These are phyloP conservation scores for Chaetomiaceae sp. DNA, from an alignment of 2,329 filamentous ascomycete genomes.

Conservation along the genomic window DNA sequence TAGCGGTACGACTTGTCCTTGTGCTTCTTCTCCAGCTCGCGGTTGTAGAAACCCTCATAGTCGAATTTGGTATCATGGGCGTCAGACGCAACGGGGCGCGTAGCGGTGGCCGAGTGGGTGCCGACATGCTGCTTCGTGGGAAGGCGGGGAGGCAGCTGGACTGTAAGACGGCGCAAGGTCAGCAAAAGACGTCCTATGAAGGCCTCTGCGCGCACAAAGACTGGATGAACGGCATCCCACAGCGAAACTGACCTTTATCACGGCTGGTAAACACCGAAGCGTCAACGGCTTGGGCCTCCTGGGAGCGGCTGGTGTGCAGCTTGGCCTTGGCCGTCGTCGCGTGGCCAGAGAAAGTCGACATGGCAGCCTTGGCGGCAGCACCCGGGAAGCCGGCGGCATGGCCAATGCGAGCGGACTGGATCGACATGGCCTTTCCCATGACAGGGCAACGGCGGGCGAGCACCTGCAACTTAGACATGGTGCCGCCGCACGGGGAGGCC, in stretches of 20 bases:
- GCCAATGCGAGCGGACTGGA: slow-evolving; percentile 62
- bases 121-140: slow-evolving; percentile 16
- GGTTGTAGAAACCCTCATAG: slow-evolving; percentile 83
- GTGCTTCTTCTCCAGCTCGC: slow-evolving; percentile 95
- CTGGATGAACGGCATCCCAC: neutral
- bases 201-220: neutral
- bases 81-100: slow-evolving; percentile 25
- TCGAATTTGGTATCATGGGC: slow-evolving; percentile 61
- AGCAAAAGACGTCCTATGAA: neutral
- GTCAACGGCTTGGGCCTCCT: slow-evolving; percentile 74
- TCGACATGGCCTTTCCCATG: slow-evolving; percentile 95
- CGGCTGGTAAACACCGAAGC: slow-evolving; percentile 37
- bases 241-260: slow-evolving; percentile 43
- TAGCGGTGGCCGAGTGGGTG: slow-evolving; percentile 24
- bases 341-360: slow-evolving; percentile 47
- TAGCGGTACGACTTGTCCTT: slow-evolving; percentile 99
- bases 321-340: slow-evolving; percentile 57
- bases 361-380: slow-evolving; percentile 40
- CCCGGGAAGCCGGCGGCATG: slow-evolving; percentile 35
- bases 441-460: slow-evolving; percentile 92
- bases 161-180: slow-evolving; percentile 21
- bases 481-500: slow-evolving; percentile 71
- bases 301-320: slow-evolving; percentile 72
- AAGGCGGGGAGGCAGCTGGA: slow-evolving; percentile 32
- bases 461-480: slow-evolving; percentile 94